Base-by-base conservation (phyloP, 352 stramenopile genomes). In the Elongisporangium senticosum region DNA sequence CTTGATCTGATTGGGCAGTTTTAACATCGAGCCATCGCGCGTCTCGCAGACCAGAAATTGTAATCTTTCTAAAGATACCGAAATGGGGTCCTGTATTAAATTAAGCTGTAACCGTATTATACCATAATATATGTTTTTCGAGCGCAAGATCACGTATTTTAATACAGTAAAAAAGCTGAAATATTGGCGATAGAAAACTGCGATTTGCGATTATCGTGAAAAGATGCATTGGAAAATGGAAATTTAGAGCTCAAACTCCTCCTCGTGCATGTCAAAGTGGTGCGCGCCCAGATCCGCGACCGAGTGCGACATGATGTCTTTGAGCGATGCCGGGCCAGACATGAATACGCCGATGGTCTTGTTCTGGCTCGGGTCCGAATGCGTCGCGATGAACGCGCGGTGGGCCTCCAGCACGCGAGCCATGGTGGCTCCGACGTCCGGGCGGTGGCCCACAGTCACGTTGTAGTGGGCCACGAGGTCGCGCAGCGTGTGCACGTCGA, bases 391-490 rank as follows among this genome's bases (percentile, higher is more conserved):
- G 3, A 21, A 20, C n/a, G n/a, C 19, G 0, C 51, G n/a, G 40
- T 53, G 21, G 40, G 15, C 21, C 5, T 59, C 14, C 22, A 47
- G 48, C 14, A 59, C 55, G 19, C 15, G 10, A 6, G 22, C 8
- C 55, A 59, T 19, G 13, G 28, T 58, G n/a, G 53, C 21, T 7
- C 21, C 15, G 28, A 61, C 39, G 49, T 80, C 67, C 3, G 71
- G 71, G 2, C 70, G 63, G 4, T 54, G 28, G 5, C 68, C 71
- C 39, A 68, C 62, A 1, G 28, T 48, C 11, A 85, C 64, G 20
- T 62, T 33, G 37, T 68, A 69, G 24, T 67, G 55, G 5, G 58
- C 53, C 17, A 77, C 28, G 33, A 81, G 58, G 24, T 82, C 71
- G 13, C 64, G 53, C 2, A 73, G 40, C 0, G 64, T 74, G 37